Base-by-base conservation (phyloP, 495 filamentous ascomycete genomes). In the Pyrenula massariospora region DNA sequence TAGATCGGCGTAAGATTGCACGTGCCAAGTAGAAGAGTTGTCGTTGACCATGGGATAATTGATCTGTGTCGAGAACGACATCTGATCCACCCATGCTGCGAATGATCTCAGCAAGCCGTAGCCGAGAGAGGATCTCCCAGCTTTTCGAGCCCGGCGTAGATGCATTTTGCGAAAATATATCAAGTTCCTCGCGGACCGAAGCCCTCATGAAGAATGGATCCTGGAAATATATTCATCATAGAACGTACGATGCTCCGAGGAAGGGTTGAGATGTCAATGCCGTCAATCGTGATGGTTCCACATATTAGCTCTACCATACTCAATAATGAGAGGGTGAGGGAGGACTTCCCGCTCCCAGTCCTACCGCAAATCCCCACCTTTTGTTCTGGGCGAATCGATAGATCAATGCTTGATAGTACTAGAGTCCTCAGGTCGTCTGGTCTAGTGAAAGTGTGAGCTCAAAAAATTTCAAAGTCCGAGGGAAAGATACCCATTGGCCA, bases 181-280 rank as follows among this genome's bases (percentile, higher is more conserved):
- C 87, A 5, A 91, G 77, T 63, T 91, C 91, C 59, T 69, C 83
- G 24, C 87, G 78, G 59, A 63, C 63, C 1, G 58, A 55, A 10
- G 60, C 62, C 1, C 60, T 54, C 1, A 73, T 31, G 22, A 74
- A 56, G 25, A 71, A 60, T 0, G 63, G 50, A 23, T 75, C 70
- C 52, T 2, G 73, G 60, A 1, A 76, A 62, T 1, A 66, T 62
- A 51, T 72, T 65, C 54, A 77, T 69, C 22, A 60, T 56, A 0
- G 60, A 59, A 5, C 67, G 61, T 24, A 70, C 56, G 11, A 67
- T 59, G 50, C 65, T 54, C 8, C 58, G 59, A 1, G 64, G 61
- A 0, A 72, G 24, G 1, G 22, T 50, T 8, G 42, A 31, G 22
- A 71, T 60, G 23, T 71, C 57, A 8, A 69, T 49, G 2, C 60